Base-by-base conservation (phyloP, 345 rosid species). In the Cardamine occulta region DNA sequence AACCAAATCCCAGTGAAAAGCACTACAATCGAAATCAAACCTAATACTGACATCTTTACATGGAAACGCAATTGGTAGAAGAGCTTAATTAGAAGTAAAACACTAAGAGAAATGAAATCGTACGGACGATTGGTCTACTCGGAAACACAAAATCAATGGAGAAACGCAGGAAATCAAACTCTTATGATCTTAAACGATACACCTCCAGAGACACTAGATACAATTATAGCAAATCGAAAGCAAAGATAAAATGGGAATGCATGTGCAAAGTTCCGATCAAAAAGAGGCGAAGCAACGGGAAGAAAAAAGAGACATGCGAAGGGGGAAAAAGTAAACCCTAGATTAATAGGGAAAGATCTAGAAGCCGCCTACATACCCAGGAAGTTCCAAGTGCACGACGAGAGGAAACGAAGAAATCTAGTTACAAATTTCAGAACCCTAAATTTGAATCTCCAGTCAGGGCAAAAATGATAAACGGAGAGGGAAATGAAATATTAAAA, bases 231-330 rank as follows among this genome's bases (percentile, higher is more conserved):
- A 39, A 67, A 49, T 75, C 63, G 63, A 51, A 6, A 42, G 29
- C 48, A 42, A 2, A 6, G 48, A 68, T 60, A 8, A 29, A 51
- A 29, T 13, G 70, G 4, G 34, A 52, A 24, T 76, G 80, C 80
- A 76, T 76, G 80, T 24, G 40, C 2, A 53, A 76, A 76, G 48
- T 44, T 67, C 70, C 63, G 74, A 76, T 53, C 58, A 62, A 44
- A 62, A 62, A 74, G 70, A 69, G 64, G 69, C 47, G 51, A 53
- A 58, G 60, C 67, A 47, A 57, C 59, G 60, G 72, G 17, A 19
- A 19, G 42, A 12, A 51, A 35, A 21, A 34, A 28, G 14, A 42
- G 0, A 28, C n/a, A 64, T 39, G 26, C 55, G 45, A 73, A 63
- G 23, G 37, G 54, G 61, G 62, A 28, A 29, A 57, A 47, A 66